Evolutionary conservation across 2,329 filamentous ascomycete genomes (phyloP), one percentile per base, ranked within the genome.

Genomic region (Microsporum audouinii): DNA sequence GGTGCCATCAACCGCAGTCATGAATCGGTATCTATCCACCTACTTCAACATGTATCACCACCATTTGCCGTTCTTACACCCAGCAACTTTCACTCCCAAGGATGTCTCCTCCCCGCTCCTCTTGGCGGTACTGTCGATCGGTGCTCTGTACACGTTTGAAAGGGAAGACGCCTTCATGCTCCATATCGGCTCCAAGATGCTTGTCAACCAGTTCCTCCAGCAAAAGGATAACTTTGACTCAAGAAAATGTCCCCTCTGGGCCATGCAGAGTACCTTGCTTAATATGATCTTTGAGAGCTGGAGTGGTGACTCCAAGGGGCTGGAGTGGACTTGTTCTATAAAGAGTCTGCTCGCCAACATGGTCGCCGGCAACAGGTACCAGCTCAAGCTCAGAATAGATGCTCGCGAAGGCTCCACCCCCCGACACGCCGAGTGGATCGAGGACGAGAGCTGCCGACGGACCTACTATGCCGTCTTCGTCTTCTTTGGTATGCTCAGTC

Each of bases 271-370:
- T 73, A 95, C 91, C 2, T 79, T 99, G 60, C 80, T 99, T 62
- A 99, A 99, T 80, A 97, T 97, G 94, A 87, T 96, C 66, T 97
- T 99, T 73, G 91, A 94, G 60, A 97, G 91, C 79, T 99, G 94
- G 94, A 97, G 94, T 73, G 94, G 94, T 69, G 94, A 97, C 71
- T 88, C 94, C 39, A 97, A 96, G 76, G 94, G 94, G 41, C 82
- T 99, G 2, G 94, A 99, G 75, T 99, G 94, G 94, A 91, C 94
- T 39, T 97, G 92, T 75, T 97, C 94, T 1, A 97, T 99, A 77
- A 97, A 97, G 83, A 95, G 91, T 79, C 81, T 97, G 43, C 84
- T 99, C 57, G 92, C 92, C 66, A 97, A 97, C 76, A 97, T 99
- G 92, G 94, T 99, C 61, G 90, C 92, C 62, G 94, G 94, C 63